Evolutionary conservation across 2,329 filamentous ascomycete genomes (phyloP).

Genomic region (Thelonectria discophora): DNA sequence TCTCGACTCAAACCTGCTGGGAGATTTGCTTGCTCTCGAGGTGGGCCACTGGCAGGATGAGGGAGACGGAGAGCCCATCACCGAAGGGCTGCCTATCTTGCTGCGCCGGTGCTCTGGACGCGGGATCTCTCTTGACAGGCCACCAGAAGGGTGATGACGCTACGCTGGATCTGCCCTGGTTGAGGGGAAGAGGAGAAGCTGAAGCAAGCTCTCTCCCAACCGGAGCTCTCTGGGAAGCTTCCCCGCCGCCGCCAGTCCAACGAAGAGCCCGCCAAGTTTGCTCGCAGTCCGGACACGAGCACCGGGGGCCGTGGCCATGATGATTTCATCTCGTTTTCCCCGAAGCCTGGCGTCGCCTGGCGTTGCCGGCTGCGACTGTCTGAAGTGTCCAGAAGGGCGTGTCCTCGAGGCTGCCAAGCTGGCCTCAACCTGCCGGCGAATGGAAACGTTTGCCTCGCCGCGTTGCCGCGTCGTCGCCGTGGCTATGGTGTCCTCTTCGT

Average conservation of each 20-base stretch:
- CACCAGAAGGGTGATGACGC: conserved; percentile 35
- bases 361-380: not conserved
- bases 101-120: conserved; percentile 45
- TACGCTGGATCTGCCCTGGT: conserved; percentile 40
- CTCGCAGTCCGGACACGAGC: not conserved
- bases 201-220: conserved; percentile 18
- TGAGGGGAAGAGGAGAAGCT: conserved; percentile 21
- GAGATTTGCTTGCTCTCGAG: conserved; percentile 32
- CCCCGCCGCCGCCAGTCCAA: conserved; percentile 26
- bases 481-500: conserved; percentile 10
- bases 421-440: conserved; percentile 14
- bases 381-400: not conserved
- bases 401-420: conserved; percentile 8
- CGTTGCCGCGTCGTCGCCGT: conserved; percentile 8
- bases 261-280: too few species aligned
- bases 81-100: conserved; percentile 2
- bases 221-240: conserved; percentile 27
- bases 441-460: conserved; percentile 16
- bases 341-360: conserved; percentile 1
- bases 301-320: conserved; percentile 12
- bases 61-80: conserved; percentile 31
- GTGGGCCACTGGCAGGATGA: conserved; percentile 38
- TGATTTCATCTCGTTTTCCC: conserved; percentile 24
- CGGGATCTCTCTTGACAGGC: conserved; percentile 44
- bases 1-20: conserved; percentile 14